phyloP scores from a whole-genome alignment of 331 rosid genomes.

The Rosa hybrid region DNA sequence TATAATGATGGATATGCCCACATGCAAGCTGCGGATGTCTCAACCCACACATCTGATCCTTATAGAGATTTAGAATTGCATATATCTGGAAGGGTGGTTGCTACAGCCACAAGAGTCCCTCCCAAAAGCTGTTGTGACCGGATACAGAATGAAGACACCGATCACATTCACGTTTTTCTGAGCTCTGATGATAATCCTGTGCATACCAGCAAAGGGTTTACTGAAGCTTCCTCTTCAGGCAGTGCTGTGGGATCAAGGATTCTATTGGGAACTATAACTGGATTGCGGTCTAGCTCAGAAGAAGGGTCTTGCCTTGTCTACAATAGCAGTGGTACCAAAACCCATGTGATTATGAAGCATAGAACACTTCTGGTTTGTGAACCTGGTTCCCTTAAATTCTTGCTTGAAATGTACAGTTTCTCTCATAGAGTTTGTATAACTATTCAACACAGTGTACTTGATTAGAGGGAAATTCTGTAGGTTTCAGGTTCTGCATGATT shows the following conservation, averaged over 20 bases:
- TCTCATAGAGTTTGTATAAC: background rate
- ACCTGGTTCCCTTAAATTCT: conserved; percentile 17
- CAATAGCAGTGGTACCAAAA: conserved; percentile 61
- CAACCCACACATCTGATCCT: conserved; percentile 50
- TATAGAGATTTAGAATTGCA: conserved; percentile 79
- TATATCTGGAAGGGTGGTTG: conserved; percentile 77
- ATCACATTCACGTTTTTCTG: conserved; percentile 74
- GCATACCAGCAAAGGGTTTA: conserved; percentile 29
- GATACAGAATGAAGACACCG: conserved; percentile 46
- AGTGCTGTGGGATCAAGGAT: conserved; percentile 47
- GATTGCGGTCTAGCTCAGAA: conserved; percentile 78
- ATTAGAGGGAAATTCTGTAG: background rate
- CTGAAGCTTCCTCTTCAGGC: conserved; percentile 31
- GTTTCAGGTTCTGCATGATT: background rate
- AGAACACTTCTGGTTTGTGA: conserved; percentile 81
- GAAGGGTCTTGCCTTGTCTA: conserved; percentile 86
- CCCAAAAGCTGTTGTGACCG: conserved; percentile 44
- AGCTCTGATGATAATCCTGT: conserved; percentile 41
- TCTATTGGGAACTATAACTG: conserved; percentile 79
- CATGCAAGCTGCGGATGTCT: conserved; percentile 26
- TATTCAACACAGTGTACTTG: background rate
- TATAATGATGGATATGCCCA: conserved; percentile 34
- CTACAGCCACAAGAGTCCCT: conserved; percentile 68
- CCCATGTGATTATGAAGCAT: conserved; percentile 88
- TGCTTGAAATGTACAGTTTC: background rate